Percentiles rank a stretch among this genome's conserved stretches.
Conservation (phyloP, 352 stramenopile species). For the Phytophthora boehmeriae region DNA sequence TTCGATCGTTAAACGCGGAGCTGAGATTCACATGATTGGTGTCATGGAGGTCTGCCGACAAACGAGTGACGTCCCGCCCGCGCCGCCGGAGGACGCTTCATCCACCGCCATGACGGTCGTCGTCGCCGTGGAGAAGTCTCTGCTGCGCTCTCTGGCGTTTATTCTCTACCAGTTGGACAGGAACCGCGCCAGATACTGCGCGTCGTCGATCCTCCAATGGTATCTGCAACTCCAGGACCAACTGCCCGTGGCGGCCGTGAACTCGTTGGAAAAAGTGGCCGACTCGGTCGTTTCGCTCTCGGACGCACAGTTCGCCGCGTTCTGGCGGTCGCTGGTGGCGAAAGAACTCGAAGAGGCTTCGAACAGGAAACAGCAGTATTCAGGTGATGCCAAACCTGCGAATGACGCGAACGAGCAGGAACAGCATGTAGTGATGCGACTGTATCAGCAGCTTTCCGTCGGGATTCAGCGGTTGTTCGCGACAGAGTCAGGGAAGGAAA, state of each 20-base stretch:
- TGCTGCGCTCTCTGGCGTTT: conserved; percentile 71
- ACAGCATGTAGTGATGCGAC: conserved; percentile 46
- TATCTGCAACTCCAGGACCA: conserved; percentile 68
- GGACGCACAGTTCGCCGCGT: conserved; percentile 65
- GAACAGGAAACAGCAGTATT: conserved; percentile 16
- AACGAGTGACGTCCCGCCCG: conserved; percentile 9
- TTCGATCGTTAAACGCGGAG: background rate
- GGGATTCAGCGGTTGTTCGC: conserved; percentile 59
- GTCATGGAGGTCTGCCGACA: conserved; percentile 24
- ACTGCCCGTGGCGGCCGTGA: conserved; percentile 49
- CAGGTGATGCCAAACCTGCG: background rate
- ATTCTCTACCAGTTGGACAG: conserved; percentile 68
- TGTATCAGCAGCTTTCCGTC: conserved; percentile 58
- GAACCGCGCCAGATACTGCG: conserved; percentile 61
- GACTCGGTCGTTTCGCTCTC: conserved; percentile 68
- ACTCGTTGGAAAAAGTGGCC: conserved; percentile 55
- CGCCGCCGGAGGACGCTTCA: conserved; percentile 9
- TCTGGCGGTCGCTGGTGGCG: conserved; percentile 67
- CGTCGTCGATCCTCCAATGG: conserved; percentile 62
- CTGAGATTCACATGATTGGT: conserved; percentile 17
- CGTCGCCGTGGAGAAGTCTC: conserved; percentile 57
- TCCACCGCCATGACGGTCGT: conserved; percentile 55
- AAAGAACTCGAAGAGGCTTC: conserved; percentile 49
- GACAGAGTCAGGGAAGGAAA: conserved; percentile 19
- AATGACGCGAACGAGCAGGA: conserved; percentile 24